Conservation (phyloP, 2,329 filamentous ascomycete genomes). For the Penicillium sp. region DNA sequence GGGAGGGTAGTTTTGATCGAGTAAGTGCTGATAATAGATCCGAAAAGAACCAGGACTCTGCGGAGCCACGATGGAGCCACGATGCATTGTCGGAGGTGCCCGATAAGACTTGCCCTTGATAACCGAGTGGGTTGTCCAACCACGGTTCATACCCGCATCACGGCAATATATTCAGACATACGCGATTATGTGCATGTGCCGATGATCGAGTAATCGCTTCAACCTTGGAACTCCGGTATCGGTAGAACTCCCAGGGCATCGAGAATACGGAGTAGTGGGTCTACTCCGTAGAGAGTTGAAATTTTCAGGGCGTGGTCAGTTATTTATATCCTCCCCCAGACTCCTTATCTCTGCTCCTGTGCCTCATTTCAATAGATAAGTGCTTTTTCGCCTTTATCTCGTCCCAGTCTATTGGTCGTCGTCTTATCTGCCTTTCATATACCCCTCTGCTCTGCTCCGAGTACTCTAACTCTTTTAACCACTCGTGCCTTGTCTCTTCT, state of each 20-base stretch:
- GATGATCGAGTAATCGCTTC: conserved; percentile 19
- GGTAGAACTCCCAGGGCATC: conserved; percentile 6
- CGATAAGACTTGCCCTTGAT: conserved; percentile 13
- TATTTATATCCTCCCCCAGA: conserved; percentile 15
- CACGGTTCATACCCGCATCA: conserved; percentile 6
- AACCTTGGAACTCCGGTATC: conserved; percentile 4
- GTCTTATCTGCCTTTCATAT: neutral
- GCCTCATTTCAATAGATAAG: conserved; percentile 7
- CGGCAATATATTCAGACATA: conserved; percentile 17
- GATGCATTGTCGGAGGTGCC: conserved; percentile 32
- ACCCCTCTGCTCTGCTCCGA: neutral
- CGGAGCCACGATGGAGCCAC: conserved; percentile 1
- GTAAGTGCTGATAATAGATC: conserved; percentile 21
- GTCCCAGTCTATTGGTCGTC: neutral
- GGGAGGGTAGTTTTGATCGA: conserved; percentile 26
- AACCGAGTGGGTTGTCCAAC: neutral
- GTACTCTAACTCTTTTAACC: conserved; percentile 8
- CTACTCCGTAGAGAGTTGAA: neutral
- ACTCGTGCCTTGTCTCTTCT: neutral
- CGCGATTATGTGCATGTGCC: conserved; percentile 5
- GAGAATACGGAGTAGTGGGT: neutral
- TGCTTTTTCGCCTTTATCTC: neutral
- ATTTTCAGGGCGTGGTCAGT: conserved; percentile 8
- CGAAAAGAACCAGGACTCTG: conserved; percentile 1
- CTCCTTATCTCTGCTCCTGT: neutral